phyloP scores from a whole-genome alignment of 768 basidiomycete genomes.

The Termitomyces heimii region DNA sequence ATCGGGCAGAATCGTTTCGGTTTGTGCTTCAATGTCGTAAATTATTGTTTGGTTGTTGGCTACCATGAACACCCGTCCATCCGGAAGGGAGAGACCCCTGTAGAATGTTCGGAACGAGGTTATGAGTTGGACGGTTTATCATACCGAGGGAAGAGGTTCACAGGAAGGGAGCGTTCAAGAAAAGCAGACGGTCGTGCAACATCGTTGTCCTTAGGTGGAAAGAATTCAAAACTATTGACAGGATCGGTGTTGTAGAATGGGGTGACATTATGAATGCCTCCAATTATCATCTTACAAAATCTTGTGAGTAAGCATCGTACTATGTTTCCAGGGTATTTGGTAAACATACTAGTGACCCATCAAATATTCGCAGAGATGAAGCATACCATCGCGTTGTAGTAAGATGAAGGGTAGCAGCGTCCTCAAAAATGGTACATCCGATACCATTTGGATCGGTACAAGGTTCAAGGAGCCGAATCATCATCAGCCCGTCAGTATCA shows the following conservation, averaged over 20 bases:
- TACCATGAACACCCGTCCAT: constrained; percentile 32
- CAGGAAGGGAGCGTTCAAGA: constrained; percentile 19
- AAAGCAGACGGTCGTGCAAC: constrained; percentile 21
- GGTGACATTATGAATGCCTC: constrained; percentile 4
- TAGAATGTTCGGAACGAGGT: not conserved
- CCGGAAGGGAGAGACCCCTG: constrained; percentile 24
- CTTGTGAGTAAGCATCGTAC: not conserved
- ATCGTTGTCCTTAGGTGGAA: constrained; percentile 27
- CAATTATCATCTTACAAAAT: constrained; percentile 16
- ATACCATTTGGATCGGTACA: constrained; percentile 23
- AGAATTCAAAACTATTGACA: constrained; percentile 43
- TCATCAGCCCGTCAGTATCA: constrained; percentile 26
- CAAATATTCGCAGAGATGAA: constrained; percentile 27
- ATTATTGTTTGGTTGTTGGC: constrained; percentile 37
- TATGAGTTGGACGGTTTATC: not conserved
- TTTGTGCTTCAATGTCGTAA: constrained; percentile 32
- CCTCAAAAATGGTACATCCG: constrained; percentile 31
- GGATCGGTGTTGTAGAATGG: constrained; percentile 44
- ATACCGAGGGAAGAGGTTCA: constrained; percentile 17
- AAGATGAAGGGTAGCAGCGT: constrained; percentile 27
- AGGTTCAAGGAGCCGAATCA: constrained; percentile 33
- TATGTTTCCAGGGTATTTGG: too few relatives aligned
- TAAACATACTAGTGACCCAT: constrained; percentile 22
- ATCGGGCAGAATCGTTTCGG: constrained; percentile 31
- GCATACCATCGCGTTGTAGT: constrained; percentile 36